Conservation (phyloP, 2,329 filamentous ascomycete species). For the Phoma sp. region DNA sequence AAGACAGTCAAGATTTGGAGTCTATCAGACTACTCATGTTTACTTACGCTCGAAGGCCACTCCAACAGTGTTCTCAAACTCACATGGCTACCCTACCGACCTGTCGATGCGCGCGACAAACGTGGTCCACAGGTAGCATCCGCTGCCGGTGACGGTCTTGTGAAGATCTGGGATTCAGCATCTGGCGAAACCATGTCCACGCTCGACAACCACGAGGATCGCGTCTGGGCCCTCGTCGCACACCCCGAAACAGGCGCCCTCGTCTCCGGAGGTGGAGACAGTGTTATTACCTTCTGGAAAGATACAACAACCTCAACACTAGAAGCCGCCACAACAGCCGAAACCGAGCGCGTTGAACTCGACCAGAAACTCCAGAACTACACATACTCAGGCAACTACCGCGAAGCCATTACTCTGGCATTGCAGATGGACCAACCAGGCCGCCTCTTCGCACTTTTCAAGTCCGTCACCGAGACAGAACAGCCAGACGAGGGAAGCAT, state of each 20-base stretch:
- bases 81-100: constrained; percentile 74
- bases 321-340: constrained; percentile 74
- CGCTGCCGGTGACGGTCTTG: constrained; percentile 90
- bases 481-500: constrained; percentile 69
- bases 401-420: constrained; percentile 90
- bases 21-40: constrained; percentile 86
- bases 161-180: constrained; percentile 94
- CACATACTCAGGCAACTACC: constrained; percentile 85
- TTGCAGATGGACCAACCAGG: constrained; percentile 94
- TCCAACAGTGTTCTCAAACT: constrained; percentile 95
- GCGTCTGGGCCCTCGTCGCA: constrained; percentile 88
- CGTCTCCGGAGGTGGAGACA: constrained; percentile 90
- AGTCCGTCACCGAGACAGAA: constrained; percentile 72
- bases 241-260: constrained; percentile 71
- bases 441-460: constrained; percentile 84
- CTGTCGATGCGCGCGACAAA: constrained; percentile 54
- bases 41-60: constrained; percentile 94
- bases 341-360: constrained; percentile 84
- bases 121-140: constrained; percentile 77
- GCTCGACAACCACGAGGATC: constrained; percentile 94
- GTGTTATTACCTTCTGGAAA: constrained; percentile 92
- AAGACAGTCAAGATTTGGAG: constrained; percentile 97
- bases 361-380: constrained; percentile 95
- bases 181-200: constrained; percentile 86
- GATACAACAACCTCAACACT: constrained; percentile 87